Evolutionary conservation across 1,284 basidiomycete species (phyloP), one percentile per base, ranked within the genome.

Genomic region (Pseudozyma tsukubaensis): DNA sequence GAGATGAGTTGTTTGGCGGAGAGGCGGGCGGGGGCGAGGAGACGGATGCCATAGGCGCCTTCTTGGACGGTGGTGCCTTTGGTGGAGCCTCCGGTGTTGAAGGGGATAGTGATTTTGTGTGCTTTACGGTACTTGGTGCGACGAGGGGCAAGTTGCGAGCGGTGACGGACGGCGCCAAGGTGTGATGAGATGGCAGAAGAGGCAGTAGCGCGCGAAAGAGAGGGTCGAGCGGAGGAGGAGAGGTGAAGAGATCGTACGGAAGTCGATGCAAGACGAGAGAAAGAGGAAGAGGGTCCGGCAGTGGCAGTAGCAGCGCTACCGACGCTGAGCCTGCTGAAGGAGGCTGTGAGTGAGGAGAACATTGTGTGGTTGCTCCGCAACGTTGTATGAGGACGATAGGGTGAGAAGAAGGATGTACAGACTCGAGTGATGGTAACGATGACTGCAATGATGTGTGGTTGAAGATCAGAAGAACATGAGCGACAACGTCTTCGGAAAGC

Each of bases 1-100:
- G 92, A 90, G 51, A 90, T 89, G 16, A 99, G 89, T 86, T 97
- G 94, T 84, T 95, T 97, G 0, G 94, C 95, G 7, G 90, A 92
- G n/a, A 99, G 86, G 42, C 95, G 88, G 44, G 89, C 89, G 0
- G 94, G 93, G 0, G 91, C 91, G 79, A 93, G 92, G 19, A 97
- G 92, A 43, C 97, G 87, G 48, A 98, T 89, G 4, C 97, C 97
- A 88, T 91, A 99, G 14, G 92, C 91, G 40, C 95, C 97, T 79
- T 91, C 93, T 35, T 93, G 90, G 34, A 99, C 89, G 0, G 94
- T 95, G 10, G 96, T 97, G 24, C 96, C 97, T 83, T 94, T 94
- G 37, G 90, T 92, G 16, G 94, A 96, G 16, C 97, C 96, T 62
- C 96, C 97, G 52, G 75, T 78, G 32, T 79, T 82, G 68, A 84